Conservation (phyloP, 192 early-diverging fungal genomes). For the Linnemannia hyalina region DNA sequence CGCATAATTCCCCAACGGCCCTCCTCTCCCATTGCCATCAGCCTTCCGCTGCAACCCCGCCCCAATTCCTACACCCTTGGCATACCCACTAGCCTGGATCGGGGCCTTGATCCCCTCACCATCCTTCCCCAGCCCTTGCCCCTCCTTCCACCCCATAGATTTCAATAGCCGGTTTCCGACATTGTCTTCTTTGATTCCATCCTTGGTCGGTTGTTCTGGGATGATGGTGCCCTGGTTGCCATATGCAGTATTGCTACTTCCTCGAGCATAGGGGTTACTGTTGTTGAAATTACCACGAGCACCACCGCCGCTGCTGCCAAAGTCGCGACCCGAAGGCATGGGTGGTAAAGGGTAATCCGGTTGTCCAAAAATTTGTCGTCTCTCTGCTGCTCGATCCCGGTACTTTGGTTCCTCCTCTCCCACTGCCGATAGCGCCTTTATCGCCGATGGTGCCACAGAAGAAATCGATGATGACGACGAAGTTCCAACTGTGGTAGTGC, state of each 20-base stretch:
- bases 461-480: not conserved
- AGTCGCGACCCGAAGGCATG: constrained; percentile 18
- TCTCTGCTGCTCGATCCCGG: constrained; percentile 74
- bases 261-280: not conserved
- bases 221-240: constrained; percentile 22
- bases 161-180: constrained; percentile 71
- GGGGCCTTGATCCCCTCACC: constrained; percentile 63
- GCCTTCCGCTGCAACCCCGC: constrained; percentile 37
- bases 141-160: constrained; percentile 81
- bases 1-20: constrained; percentile 30
- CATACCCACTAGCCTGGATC: constrained; percentile 60
- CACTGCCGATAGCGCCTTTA: not conserved
- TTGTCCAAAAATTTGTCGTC: constrained; percentile 70
- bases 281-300: not conserved
- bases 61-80: constrained; percentile 62
- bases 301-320: constrained; percentile 17
- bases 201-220: constrained; percentile 59
- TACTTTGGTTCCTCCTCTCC: constrained; percentile 60
- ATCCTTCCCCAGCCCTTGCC: constrained; percentile 68
- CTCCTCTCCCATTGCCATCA: constrained; percentile 1
- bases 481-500: not conserved
- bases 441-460: not conserved
- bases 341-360: constrained; percentile 60
- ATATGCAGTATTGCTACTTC: not conserved
- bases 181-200: constrained; percentile 69